Base-by-base conservation (phyloP, 768 basidiomycete genomes). In the Sistotremastrum suecicum region DNA sequence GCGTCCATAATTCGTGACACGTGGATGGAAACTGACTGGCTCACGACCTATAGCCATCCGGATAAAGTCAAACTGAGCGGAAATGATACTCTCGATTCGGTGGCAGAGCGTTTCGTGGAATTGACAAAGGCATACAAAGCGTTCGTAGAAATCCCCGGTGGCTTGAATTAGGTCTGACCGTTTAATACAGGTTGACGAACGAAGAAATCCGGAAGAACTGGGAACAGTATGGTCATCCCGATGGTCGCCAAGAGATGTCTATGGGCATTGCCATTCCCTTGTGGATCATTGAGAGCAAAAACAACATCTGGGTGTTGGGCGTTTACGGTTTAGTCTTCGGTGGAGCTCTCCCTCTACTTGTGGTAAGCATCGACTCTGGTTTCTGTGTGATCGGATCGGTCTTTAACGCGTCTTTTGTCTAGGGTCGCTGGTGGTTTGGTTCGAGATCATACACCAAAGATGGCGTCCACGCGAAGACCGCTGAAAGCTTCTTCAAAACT, bases 101-200 rank as follows among this genome's bases (percentile, higher is more conserved):
- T 89, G 33, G 84, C 85, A 53, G 72, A 79, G 44, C 77, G 77
- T 48, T 99, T 95, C 61, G 87, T 98, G 20, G 76, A 87, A 20
- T 69, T 99, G 36, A 98, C 95, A 5, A 99, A 98, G 61, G 95
- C 95, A 3, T 99, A 99, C 67, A 99, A 99, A 69, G 66, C 94
- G 77, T 87, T 47, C 49, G 83, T 63, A 20, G 20, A 20, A 20
- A 20, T 20, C 20, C 20, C 20, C 20, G 20, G 20, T 20, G 20
- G 1, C 20, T 30, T 11, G n/a, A 4, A 10, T 36, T 45, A 7
- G 43, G 9, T 51, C 4, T 28, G n/a, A 37, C 29, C 32, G 28
- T 37, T 37, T 45, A 29, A 20, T 33, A 3, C 53, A 90, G 87
- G 5, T 66, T 99, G 29, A 97, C 92, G 0, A 91, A 99, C 63